Evolutionary conservation across 2,329 filamentous ascomycete species (phyloP).

Genomic region (Fonsecaea monophora): DNA sequence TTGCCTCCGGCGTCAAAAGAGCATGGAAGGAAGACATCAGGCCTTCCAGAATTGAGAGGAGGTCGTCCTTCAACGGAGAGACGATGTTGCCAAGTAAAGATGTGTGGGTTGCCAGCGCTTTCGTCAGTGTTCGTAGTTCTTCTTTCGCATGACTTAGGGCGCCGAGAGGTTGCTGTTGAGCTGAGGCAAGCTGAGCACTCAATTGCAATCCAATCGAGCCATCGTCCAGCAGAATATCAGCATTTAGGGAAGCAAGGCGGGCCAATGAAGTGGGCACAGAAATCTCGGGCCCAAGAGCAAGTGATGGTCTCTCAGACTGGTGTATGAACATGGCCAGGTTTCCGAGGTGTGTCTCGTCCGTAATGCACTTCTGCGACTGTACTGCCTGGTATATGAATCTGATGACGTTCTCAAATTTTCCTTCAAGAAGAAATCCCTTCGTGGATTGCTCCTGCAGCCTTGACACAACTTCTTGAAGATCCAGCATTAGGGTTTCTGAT

Average conservation of each 20-base stretch:
- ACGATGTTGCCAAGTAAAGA: slow-evolving; percentile 11
- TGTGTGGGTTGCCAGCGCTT: slow-evolving; percentile 17
- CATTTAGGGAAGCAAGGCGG: slow-evolving; percentile 24
- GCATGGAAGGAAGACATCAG: slow-evolving; percentile 28
- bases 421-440: slow-evolving; percentile 20
- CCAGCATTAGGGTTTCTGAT: slow-evolving; percentile 14
- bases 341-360: slow-evolving; percentile 10
- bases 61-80: slow-evolving; percentile 5
- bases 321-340: slow-evolving; percentile 27
- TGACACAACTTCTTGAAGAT: slow-evolving; percentile 26
- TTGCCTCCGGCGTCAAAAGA: slow-evolving; percentile 25
- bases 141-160: slow-evolving; percentile 35
- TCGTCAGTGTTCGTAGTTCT: slow-evolving; percentile 29
- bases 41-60: slow-evolving; percentile 22
- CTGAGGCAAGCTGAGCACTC: slow-evolving; percentile 14
- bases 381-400: slow-evolving; percentile 23
- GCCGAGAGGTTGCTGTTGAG: slow-evolving; percentile 33
- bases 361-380: slow-evolving; percentile 1
- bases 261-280: slow-evolving; percentile 18
- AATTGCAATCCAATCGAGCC: slow-evolving; percentile 18
- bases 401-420: slow-evolving; percentile 26
- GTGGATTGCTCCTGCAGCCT: slow-evolving; percentile 25
- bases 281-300: slow-evolving; percentile 7
- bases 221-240: slow-evolving; percentile 10
- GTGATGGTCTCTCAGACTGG: slow-evolving; percentile 5